phyloP scores from a whole-genome alignment of 169 alveolate species.

The Perkinsus chesapeaki region DNA sequence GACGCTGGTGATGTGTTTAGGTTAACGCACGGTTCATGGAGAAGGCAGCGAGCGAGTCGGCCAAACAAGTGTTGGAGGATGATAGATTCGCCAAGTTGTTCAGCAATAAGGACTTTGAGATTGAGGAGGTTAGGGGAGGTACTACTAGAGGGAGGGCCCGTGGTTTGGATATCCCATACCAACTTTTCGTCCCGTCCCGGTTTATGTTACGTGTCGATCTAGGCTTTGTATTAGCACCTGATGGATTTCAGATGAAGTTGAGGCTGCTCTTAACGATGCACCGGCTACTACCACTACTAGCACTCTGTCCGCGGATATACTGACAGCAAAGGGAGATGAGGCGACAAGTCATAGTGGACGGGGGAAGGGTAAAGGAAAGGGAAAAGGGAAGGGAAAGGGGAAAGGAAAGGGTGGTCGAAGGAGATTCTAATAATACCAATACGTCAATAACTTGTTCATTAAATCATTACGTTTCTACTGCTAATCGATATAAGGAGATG shows the following conservation, averaged over 20 bases:
- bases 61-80: slow-evolving; percentile 48
- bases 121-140: slow-evolving; percentile 41
- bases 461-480: background rate
- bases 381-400: background rate
- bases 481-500: no score
- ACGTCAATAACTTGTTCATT: background rate
- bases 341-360: background rate
- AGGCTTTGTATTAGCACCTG: no score
- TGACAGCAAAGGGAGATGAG: background rate
- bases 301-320: background rate
- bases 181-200: no score
- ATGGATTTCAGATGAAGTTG: background rate
- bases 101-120: slow-evolving; percentile 60
- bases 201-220: no score
- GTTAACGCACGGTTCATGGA: slow-evolving; percentile 20
- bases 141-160: no score
- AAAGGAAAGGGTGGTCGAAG: background rate
- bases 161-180: no score
- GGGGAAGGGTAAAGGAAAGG: background rate
- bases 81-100: slow-evolving; percentile 65
- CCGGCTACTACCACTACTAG: background rate
- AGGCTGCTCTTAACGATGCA: background rate
- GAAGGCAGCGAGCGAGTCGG: slow-evolving; percentile 36
- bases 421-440: background rate
- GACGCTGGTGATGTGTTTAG: no score